These are phyloP conservation scores for Retiboletus fuscus DNA, from an alignment of 1,284 basidiomycete genomes.

Conservation along the genomic window DNA sequence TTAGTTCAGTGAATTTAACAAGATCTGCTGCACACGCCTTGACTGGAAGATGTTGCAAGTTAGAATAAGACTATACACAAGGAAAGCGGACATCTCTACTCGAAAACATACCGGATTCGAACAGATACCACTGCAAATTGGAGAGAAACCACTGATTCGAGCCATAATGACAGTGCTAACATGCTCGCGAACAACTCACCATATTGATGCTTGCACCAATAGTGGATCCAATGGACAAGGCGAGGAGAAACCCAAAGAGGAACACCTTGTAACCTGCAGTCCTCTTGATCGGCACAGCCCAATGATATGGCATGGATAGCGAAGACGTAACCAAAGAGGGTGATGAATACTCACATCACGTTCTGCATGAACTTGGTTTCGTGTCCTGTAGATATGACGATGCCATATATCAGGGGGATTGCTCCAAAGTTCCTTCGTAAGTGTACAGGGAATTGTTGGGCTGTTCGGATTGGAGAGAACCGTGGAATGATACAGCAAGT, in stretches of 20 bases:
- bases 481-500: constrained; percentile 79
- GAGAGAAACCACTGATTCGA: constrained; percentile 81
- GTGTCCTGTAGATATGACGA: constrained; percentile 96
- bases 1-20: constrained; percentile 19
- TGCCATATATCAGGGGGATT: constrained; percentile 96
- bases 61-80: not conserved
- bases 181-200: constrained; percentile 43
- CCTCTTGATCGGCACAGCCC: constrained; percentile 94
- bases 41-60: constrained; percentile 56
- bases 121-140: constrained; percentile 86
- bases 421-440: constrained; percentile 90
- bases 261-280: constrained; percentile 99
- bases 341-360: constrained; percentile 75
- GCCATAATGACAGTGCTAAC: constrained; percentile 2
- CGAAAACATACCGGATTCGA: constrained; percentile 64
- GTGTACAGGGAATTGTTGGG: constrained; percentile 99
- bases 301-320: constrained; percentile 45
- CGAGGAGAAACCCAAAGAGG: constrained; percentile 89
- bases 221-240: constrained; percentile 90
- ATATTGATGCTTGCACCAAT: constrained; percentile 89
- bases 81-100: constrained; percentile 66
- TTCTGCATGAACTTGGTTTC: constrained; percentile 99
- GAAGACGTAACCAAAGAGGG: not conserved
- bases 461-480: constrained; percentile 91
- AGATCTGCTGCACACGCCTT: constrained; percentile 84